Base-by-base conservation (phyloP, 352 stramenopile species). In the Phytophthora meadii region DNA sequence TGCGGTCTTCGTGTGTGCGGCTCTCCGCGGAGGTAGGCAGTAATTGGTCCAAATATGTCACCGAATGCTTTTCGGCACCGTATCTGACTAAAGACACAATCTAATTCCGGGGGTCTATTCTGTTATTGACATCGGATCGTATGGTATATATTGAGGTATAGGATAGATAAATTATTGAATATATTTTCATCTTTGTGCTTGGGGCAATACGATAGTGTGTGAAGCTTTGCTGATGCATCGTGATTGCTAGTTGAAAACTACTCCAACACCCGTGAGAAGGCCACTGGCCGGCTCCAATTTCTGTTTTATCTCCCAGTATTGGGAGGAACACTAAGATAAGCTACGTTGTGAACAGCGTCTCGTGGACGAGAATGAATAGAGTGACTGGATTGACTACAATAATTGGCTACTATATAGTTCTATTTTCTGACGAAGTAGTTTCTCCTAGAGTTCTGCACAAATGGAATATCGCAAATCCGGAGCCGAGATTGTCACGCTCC, bases 181-280 rank as follows among this genome's bases (percentile, higher is more conserved):
- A 22, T 22, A 22, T 22, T 22, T 22, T 50, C 34, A 94, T 96
- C 88, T 96, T 96, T 96, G 88, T 87, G 88, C 88, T 95, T 96
- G 88, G 88, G 88, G 88, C 88, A 96, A 96, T 88, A 96, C 88
- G 88, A 94, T 89, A 88, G 88, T 84, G 85, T 88, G 87, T 96
- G 88, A 96, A 95, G 88, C 87, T 95, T 65, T 94, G 88, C 88
- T 95, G 88, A 96, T 94, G 85, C 87, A 88, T 96, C 88, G 88
- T 96, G 87, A 94, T 96, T 96, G 88, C 88, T 96, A 96, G 87
- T 96, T 96, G 88, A 94, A 96, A 96, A 96, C 88, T 96, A 96
- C 84, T 96, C 88, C 88, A 96, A 96, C 74, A 84, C 84, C 76
- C 73, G 88, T 96, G 87, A 80, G 82, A 84, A 90, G 82, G 85